Evolutionary conservation across 495 filamentous ascomycete genomes (phyloP), one percentile per base, ranked within the genome.

Genomic region (Aspergillus baeticus): DNA sequence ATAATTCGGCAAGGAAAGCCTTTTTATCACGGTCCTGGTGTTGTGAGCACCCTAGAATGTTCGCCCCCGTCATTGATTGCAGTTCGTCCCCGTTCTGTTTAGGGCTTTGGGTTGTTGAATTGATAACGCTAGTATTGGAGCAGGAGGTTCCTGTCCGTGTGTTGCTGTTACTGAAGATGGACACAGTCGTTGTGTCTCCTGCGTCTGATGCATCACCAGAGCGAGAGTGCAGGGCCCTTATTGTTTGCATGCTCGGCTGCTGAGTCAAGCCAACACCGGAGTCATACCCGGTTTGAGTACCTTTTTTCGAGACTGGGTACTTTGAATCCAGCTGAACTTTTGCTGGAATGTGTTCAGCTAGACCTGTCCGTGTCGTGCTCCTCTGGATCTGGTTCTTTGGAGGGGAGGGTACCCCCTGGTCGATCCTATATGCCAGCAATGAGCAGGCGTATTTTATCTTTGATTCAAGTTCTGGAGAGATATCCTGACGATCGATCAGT

Each of bases 381-480:
- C 21, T 46, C 11, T 14, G 38, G 20, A 18, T 18, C 42, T 15
- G 44, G 21, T 55, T 36, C 3, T 10, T 43, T 14, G 38, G 11
- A 4, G n/a, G 49, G 10, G 57, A 57, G 5, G 61, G 58, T 18
- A 60, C 38, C 3, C 62, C 64, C 38, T 39, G 54, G 45, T 63
- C 57, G 43, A 67, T 55, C n/a, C 59, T 38, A 48, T 64, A 58
- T 13, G 60, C 55, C 6, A 68, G 65, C 22, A 65, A 39, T 1
- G 57, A 49, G 35, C 65, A 68, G 15, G 65, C 42, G 38, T 57
- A 42, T 41, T 55, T 47, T 4, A 68, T 43, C 8, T 64, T 45
- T 0, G 43, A 50, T 17, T 64, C 62, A 4, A 68, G 20, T 10
- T 61, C 49, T 1, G 55, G 20, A 11, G 57, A 21, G 17, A 68